Evolutionary conservation across 768 basidiomycete species (phyloP), one percentile per base, ranked within the genome.

Genomic region (Lyophyllum atratum): DNA sequence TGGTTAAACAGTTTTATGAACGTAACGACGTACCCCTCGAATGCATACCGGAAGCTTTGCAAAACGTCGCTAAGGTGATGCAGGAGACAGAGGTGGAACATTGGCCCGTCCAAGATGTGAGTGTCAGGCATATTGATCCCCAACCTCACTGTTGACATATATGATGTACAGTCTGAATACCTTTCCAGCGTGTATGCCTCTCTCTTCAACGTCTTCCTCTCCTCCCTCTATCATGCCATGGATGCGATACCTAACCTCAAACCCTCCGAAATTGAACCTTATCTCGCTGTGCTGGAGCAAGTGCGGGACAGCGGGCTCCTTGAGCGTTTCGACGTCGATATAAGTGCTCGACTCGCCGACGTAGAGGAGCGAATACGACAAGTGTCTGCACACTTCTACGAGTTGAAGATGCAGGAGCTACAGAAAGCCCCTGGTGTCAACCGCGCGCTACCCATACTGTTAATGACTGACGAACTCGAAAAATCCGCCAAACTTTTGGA

Each of bases 11-110:
- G 49, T 87, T 94, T 68, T 97, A 90, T 67, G 91, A 95, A 72
- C 84, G 90, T 31, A 88, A 90, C 59, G 88, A 94, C 60, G 92
- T 98, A 5, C 97, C 97, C 1, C 76, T 96, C 67, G 96, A 96
- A 66, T 98, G 97, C 70, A 85, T 98, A 51, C 90, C 90, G 0
- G 97, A 98, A 71, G 96, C 92, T 11, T 72, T 97, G 46, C 81
- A 85, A 44, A 85, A 84, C 55, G 81, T 96, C 19, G 73, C 79
- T 19, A 90, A 89, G 67, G 84, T 87, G 10, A 77, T 86, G 64
- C 77, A 82, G 33, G 93, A 95, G 59, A 81, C 80, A 29, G 84
- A 88, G 8, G 66, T 91, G 1, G 84, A 88, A 19, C 78, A 84
- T 43, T 98, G 97, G 96, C 80, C 90, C 2, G 75, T 74, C 19